These are phyloP conservation scores for Microstroma glucosiphilum DNA, from an alignment of 1,284 basidiomycete genomes.

Conservation along the genomic window DNA sequence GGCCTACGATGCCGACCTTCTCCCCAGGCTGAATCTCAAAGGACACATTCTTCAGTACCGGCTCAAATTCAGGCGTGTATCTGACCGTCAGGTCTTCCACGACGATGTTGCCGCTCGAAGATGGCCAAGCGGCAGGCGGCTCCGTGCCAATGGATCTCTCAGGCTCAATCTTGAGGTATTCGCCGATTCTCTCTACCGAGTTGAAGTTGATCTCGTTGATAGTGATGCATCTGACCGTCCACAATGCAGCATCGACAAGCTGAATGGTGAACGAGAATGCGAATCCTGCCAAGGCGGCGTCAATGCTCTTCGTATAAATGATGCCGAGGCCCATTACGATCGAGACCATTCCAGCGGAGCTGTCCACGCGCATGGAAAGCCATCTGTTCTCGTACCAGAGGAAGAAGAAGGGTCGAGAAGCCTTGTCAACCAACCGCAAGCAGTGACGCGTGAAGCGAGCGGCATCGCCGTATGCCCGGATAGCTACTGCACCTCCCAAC, in stretches of 20 bases:
- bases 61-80: slow-evolving; percentile 48
- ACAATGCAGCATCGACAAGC: slow-evolving; percentile 61
- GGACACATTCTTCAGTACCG: slow-evolving; percentile 39
- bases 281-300: slow-evolving; percentile 46
- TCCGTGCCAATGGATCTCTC: slow-evolving; percentile 28
- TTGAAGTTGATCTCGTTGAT: slow-evolving; percentile 51
- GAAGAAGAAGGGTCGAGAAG: slow-evolving; percentile 50
- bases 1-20: slow-evolving; percentile 51
- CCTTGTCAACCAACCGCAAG: slow-evolving; percentile 53
- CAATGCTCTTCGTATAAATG: slow-evolving; percentile 53
- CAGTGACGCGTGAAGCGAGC: slow-evolving; percentile 61
- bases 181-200: slow-evolving; percentile 49
- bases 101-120: slow-evolving; percentile 38
- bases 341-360: slow-evolving; percentile 41
- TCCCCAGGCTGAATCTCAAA: slow-evolving; percentile 45
- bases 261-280: slow-evolving; percentile 44
- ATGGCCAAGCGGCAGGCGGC: slow-evolving; percentile 50
- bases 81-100: slow-evolving; percentile 46
- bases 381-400: slow-evolving; percentile 59
- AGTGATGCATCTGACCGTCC: slow-evolving; percentile 46
- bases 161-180: slow-evolving; percentile 41
- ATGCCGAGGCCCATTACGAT: slow-evolving; percentile 54
- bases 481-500: slow-evolving; percentile 70
- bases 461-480: slow-evolving; percentile 81
- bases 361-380: slow-evolving; percentile 49